Evolutionary conservation across 2,329 filamentous ascomycete species (phyloP).

Genomic region (Penicillium sp.): DNA sequence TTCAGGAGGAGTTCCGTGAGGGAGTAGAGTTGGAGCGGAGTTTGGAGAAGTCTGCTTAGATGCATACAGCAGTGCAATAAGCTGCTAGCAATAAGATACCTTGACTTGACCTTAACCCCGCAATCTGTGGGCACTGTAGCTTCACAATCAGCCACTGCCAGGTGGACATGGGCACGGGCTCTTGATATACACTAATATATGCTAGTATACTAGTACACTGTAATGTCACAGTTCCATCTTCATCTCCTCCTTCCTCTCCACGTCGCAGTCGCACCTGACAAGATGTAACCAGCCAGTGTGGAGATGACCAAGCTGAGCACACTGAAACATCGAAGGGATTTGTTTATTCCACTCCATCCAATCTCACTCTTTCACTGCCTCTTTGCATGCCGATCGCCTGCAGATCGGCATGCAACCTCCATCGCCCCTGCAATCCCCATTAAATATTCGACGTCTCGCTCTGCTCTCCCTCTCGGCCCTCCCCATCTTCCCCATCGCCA

Average conservation of each 20-base stretch:
- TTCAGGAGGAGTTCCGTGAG: slow-evolving; percentile 44
- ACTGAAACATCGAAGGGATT: slow-evolving; percentile 15
- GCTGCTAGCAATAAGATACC: too few species aligned
- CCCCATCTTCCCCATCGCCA: slow-evolving; percentile 3
- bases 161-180: neutral
- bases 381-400: slow-evolving; percentile 14
- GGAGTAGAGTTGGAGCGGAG: slow-evolving; percentile 42
- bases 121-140: neutral
- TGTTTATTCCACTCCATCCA: neutral
- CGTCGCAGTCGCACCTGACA: too few species aligned
- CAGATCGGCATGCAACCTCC: slow-evolving; percentile 22
- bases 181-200: neutral
- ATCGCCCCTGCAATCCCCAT: neutral
- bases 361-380: too few species aligned
- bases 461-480: neutral
- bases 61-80: too few species aligned
- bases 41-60: slow-evolving; percentile 24
- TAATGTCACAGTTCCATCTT: slow-evolving; percentile 14
- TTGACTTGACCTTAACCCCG: too few species aligned
- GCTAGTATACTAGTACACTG: neutral
- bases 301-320: too few species aligned
- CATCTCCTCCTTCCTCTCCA: too few species aligned
- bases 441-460: slow-evolving; percentile 21
- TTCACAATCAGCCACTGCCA: neutral
- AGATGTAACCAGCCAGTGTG: neutral